These are phyloP conservation scores for Xylariales sp. DNA, from an alignment of 2,329 filamentous ascomycete genomes.

Conservation along the genomic window DNA sequence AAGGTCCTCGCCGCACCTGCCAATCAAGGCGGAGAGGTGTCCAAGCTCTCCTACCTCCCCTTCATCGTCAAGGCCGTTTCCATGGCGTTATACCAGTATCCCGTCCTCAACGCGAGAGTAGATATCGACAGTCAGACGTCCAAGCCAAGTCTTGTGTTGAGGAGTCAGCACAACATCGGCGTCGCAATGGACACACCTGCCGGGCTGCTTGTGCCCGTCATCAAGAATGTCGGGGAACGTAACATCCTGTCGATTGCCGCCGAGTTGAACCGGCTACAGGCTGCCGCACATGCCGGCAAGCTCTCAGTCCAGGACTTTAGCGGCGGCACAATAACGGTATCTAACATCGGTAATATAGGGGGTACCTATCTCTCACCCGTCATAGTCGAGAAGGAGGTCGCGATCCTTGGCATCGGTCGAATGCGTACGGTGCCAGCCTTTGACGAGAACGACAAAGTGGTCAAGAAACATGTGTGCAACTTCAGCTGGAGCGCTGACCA, in stretches of 20 bases:
- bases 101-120: conserved; percentile 81
- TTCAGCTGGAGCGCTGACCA: conserved; percentile 98
- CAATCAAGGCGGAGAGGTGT: conserved; percentile 42
- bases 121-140: conserved; percentile 51
- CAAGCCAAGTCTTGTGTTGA: conserved; percentile 73
- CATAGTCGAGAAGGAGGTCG: conserved; percentile 85
- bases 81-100: conserved; percentile 73
- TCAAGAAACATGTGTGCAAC: conserved; percentile 76
- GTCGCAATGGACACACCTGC: conserved; percentile 90
- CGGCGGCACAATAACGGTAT: conserved; percentile 90
- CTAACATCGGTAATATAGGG: conserved; percentile 93
- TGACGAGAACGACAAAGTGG: conserved; percentile 51
- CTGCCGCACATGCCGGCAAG: conserved; percentile 68
- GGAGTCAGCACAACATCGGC: conserved; percentile 88
- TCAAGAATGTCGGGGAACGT: conserved; percentile 74
- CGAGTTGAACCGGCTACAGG: conserved; percentile 70
- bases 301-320: conserved; percentile 70
- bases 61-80: conserved; percentile 97
- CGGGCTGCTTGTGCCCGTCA: conserved; percentile 86
- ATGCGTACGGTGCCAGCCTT: conserved; percentile 80
- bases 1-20: conserved; percentile 43
- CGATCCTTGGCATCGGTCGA: conserved; percentile 84
- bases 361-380: conserved; percentile 89
- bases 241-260: conserved; percentile 74
- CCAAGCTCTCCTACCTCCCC: conserved; percentile 82